Base-by-base conservation (phyloP, 305 asterid species). In the Andrographis paniculata region DNA sequence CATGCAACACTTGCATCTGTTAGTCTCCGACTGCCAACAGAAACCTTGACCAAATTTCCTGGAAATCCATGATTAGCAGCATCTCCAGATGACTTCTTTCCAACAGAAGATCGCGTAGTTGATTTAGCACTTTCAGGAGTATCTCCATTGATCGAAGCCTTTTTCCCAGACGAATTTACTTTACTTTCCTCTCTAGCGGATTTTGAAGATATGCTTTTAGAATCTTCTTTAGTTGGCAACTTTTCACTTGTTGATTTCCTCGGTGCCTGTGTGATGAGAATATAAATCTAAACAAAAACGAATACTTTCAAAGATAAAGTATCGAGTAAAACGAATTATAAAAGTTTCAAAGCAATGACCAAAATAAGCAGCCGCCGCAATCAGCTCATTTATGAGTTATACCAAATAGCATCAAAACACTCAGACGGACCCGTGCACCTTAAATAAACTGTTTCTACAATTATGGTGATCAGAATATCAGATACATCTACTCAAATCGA, bases 1-100 rank as follows among this genome's bases (percentile, higher is more conserved):
- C 94, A 91, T 37, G 94, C 77, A 68, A 68, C 78, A 71, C 66
- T 68, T 64, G 85, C 79, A 43, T 83, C 95, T 1, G 80, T 71
- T 55, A 83, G 60, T 57, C 75, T 78, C 39, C 73, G 64, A 56
- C 72, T 83, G 62, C 65, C 67, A 46, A 71, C 43, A 62, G 89
- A 67, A 64, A 87, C 76, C 78, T 91, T 91, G 65, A 80, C 77
- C 62, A 83, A 59, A 65, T 77, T 79, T 63, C 73, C 94, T 4
- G 77, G 85, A 24, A 80, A 60, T 21, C 94, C 94, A 63, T 77
- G 53, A 73, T 59, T 68, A 42, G 62, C 51, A 49, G 38, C 76
- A 56, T 83, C 93, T 37, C 75, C 85, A 30, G 85, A 55, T 38
- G 56, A 57, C 56, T 71, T 91, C 64, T 67, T 83, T 52, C 79